These are phyloP conservation scores for Moesziomyces parantarcticus DNA, from an alignment of 1,284 basidiomycete genomes.

Conservation along the genomic window DNA sequence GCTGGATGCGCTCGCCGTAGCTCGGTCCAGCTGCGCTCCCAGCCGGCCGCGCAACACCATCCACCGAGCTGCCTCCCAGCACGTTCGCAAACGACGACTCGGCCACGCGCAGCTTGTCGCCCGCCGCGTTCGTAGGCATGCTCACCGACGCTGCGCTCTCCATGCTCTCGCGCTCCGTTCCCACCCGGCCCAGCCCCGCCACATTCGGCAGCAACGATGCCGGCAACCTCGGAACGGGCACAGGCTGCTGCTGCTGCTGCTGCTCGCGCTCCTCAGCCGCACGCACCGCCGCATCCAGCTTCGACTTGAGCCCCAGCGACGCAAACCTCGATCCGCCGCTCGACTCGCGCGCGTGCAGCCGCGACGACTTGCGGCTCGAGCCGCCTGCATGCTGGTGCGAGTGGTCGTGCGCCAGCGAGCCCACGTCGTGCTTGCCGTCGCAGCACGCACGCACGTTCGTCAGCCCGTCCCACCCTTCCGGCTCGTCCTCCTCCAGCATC, in stretches of 20 bases:
- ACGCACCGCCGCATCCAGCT: slow-evolving; percentile 35
- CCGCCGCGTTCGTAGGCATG: not conserved
- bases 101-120: not conserved
- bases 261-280: slow-evolving; percentile 28
- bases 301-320: slow-evolving; percentile 33
- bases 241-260: slow-evolving; percentile 1
- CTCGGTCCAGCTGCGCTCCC: slow-evolving; percentile 12
- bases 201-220: slow-evolving; percentile 27
- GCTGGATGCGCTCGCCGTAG: slow-evolving; percentile 34
- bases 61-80: slow-evolving; percentile 11
- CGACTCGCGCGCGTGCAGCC: slow-evolving; percentile 34
- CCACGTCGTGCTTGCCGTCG: slow-evolving; percentile 82
- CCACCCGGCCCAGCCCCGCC: slow-evolving; percentile 9
- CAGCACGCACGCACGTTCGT: slow-evolving; percentile 82
- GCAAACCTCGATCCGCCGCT: slow-evolving; percentile 35
- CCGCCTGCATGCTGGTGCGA: slow-evolving; percentile 15
- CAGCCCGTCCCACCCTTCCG: slow-evolving; percentile 88
- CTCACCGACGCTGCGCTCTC: slow-evolving; percentile 20
- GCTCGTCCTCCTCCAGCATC: slow-evolving; percentile 75
- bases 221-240: slow-evolving; percentile 23
- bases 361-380: slow-evolving; percentile 31
- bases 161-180: slow-evolving; percentile 21
- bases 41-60: not conserved
- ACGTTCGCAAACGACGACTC: slow-evolving; percentile 15
- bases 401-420: slow-evolving; percentile 59